Conservation (phyloP, 352 stramenopile species). For the Phytophthora brassicae region DNA sequence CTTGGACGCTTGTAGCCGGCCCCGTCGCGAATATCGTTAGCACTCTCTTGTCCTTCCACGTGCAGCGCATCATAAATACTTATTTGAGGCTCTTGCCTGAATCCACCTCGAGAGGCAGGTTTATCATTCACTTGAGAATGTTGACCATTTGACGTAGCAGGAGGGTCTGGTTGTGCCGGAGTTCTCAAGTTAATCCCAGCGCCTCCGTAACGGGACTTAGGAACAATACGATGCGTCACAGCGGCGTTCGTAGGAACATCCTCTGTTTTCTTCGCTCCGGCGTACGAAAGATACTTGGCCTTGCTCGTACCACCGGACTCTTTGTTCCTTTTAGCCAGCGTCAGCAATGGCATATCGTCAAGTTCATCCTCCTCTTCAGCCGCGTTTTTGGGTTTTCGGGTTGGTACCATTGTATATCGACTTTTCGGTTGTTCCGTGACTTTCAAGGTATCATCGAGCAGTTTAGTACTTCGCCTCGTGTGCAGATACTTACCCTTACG, state of each 20-base stretch:
- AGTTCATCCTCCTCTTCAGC: slow-evolving; percentile 15
- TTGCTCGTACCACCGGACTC: slow-evolving; percentile 18
- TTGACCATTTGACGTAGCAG: slow-evolving; percentile 3
- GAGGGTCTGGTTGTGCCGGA: neutral
- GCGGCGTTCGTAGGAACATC: slow-evolving; percentile 16
- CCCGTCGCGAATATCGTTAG: slow-evolving; percentile 31
- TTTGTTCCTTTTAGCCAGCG: slow-evolving; percentile 31
- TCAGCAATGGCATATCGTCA: slow-evolving; percentile 26
- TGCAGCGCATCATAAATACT: slow-evolving; percentile 63
- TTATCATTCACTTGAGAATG: slow-evolving; percentile 16
- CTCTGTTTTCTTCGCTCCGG: slow-evolving; percentile 30
- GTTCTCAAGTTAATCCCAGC: slow-evolving; percentile 9
- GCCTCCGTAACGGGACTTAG: slow-evolving; percentile 36
- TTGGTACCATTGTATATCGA: slow-evolving; percentile 28
- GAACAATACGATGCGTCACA: slow-evolving; percentile 14
- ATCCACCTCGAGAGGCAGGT: slow-evolving; percentile 19
- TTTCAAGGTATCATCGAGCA: slow-evolving; percentile 31
- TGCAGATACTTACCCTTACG: slow-evolving; percentile 46
- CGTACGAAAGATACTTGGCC: slow-evolving; percentile 54
- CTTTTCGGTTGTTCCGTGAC: slow-evolving; percentile 14
- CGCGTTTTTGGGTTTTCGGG: slow-evolving; percentile 2
- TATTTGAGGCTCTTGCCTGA: slow-evolving; percentile 47
- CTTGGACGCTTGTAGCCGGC: slow-evolving; percentile 53
- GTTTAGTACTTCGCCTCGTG: slow-evolving; percentile 47
- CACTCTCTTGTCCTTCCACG: slow-evolving; percentile 42